Evolutionary conservation across 176 grass and related monocot species (phyloP), one percentile per base, ranked within the genome.

Genomic region (Puccinellia tenuiflora): DNA sequence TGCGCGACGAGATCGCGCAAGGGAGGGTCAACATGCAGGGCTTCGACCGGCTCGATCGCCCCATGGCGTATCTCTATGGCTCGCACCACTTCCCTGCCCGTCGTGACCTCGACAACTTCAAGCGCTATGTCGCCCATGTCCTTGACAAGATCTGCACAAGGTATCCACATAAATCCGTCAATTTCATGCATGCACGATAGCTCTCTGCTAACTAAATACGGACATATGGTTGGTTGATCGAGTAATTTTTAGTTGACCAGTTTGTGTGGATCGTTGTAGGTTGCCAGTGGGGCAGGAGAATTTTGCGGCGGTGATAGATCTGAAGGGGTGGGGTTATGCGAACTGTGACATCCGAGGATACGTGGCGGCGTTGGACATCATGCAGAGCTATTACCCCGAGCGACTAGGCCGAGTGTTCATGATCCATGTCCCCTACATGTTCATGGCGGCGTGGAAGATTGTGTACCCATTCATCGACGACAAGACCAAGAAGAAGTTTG

Each of bases 371-470:
- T 67, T 97, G 3, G 90, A 94, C 0, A 97, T 94, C 74, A 90
- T 97, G 87, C 95, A 97, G 90, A 94, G 55, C 50, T 90, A 80
- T 59, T 94, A 97, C 79, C 92, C 92, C 5, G 95, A 97, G 84
- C 85, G 92, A 1, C 76, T 97, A 0, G 90, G 84, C 3, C 63
- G 88, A 7, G 88, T 89, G 4, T 75, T 94, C 65, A 52, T 94
- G 2, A 21, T 97, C 65, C 76, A 92, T 67, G 95, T 91, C 12
- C 90, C 95, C 22, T 88, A 86, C 66, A 33, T 97, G 7, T 97
- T 97, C 92, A 92, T 94, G 95, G 91, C 87, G 11, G 92, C 90
- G 0, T 97, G 95, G 95, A 97, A 94, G 92, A 82, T 89, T 18
- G 69, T 97, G 29, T 94, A 91, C 79, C 95, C 95, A 0, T 92